Evolutionary conservation across 2,329 filamentous ascomycete genomes (phyloP), one percentile per base, ranked within the genome.

Genomic region (Pseudomassariella vexata): DNA sequence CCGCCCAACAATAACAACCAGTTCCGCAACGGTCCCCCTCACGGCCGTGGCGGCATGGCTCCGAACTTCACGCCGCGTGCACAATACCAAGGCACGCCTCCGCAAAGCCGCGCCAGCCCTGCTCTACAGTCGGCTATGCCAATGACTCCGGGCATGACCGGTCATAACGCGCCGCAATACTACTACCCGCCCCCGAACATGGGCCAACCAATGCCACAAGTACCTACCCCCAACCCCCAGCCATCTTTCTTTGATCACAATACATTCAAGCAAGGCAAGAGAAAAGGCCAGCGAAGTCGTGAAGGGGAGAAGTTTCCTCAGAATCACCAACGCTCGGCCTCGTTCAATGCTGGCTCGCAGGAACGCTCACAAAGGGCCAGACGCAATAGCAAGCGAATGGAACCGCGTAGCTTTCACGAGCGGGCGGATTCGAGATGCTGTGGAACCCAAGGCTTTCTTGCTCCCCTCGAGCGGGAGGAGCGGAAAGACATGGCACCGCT

Each of bases 81-180:
- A 25, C 50, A 45, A 42, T 50, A 48, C 23, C 53, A 42, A 40
- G 56, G 56, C 7, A 73, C 73, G 55, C 64, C 67, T 30, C 64
- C 68, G 48, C 66, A 45, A 23, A 49, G 47, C 26, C 49, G 47
- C 34, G 50, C 48, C 53, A 68, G 52, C 48, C 61, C 53, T 47
- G 63, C 61, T 34, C 65, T 74, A 55, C 60, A 52, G 63, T 70
- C 41, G 82, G 82, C 65, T 75, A 83, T 40, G 78, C 79, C 45
- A 44, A 82, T 36, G 73, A 73, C 19, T 3, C 80, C 85, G 40
- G 77, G 82, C 63, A 79, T 79, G 79, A 73, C 55, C 35, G 65
- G 70, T 24, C 73, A 72, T 30, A 70, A 69, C 42, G 74, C 75
- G 52, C 71, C 73, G 25, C 71, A 74, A 41, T 83, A 80, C 63